Evolutionary conservation across 2,329 filamentous ascomycete genomes (phyloP).

Genomic region (Paecilomyces sp.): DNA sequence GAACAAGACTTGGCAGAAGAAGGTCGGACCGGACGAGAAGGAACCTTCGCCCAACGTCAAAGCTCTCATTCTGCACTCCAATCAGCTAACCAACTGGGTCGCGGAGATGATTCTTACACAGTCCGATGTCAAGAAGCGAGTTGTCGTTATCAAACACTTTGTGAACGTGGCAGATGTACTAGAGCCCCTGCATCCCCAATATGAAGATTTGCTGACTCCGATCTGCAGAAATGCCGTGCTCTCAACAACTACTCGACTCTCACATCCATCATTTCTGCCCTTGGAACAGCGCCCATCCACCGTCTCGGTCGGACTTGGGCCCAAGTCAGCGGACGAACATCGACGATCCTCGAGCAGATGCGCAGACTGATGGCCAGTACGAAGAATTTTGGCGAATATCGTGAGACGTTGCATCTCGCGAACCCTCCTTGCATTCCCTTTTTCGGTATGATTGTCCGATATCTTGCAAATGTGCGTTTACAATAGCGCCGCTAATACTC

Average conservation of each 20-base stretch:
- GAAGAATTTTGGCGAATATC: constrained; percentile 96
- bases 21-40: constrained; percentile 60
- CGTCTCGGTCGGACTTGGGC: constrained; percentile 91
- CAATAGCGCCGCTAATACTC: neutral
- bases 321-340: constrained; percentile 80
- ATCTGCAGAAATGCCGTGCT: constrained; percentile 72
- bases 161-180: constrained; percentile 86
- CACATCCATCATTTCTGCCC: constrained; percentile 93
- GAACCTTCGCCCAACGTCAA: constrained; percentile 93
- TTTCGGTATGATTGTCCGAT: constrained; percentile 60
- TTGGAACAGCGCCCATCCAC: constrained; percentile 91
- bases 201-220: constrained; percentile 7
- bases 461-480: neutral
- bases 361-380: constrained; percentile 91
- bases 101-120: constrained; percentile 98
- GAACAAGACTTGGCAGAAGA: constrained; percentile 99
- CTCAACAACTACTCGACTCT: constrained; percentile 97
- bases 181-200: neutral
- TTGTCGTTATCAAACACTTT: constrained; percentile 98
- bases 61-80: constrained; percentile 91
- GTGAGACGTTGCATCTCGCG: constrained; percentile 83
- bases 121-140: constrained; percentile 87
- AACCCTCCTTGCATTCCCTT: constrained; percentile 98
- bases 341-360: constrained; percentile 78
- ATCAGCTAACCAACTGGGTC: constrained; percentile 98